Conservation (phyloP, 345 rosid species). For the thale cress (Arabidopsis thaliana) region DNA sequence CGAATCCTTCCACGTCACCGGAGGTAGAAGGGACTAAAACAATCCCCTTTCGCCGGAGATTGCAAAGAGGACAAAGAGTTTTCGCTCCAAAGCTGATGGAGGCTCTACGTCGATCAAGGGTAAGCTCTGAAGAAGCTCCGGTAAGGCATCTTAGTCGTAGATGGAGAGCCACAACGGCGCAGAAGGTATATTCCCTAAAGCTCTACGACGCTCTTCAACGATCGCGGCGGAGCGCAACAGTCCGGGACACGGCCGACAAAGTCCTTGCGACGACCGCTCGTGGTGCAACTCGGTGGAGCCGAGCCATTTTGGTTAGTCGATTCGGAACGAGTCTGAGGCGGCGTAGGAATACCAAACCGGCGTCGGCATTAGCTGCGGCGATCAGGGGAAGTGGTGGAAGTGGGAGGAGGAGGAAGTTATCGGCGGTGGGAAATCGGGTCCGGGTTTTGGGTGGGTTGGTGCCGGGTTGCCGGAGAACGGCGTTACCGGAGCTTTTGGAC, state of each 20-base stretch:
- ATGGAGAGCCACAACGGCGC: constrained; percentile 76
- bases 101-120: constrained; percentile 35
- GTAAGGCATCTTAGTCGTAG: constrained; percentile 30
- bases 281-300: constrained; percentile 90
- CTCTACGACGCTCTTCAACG: constrained; percentile 74
- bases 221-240: constrained; percentile 55
- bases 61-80: constrained; percentile 28
- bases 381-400: constrained; percentile 40
- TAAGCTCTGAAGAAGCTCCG: constrained; percentile 17
- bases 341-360: constrained; percentile 47
- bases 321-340: constrained; percentile 65
- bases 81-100: constrained; percentile 36
- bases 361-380: constrained; percentile 19
- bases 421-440: constrained; percentile 70
- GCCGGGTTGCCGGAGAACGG: constrained; percentile 95
- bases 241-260: constrained; percentile 83
- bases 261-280: constrained; percentile 84
- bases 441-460: constrained; percentile 79
- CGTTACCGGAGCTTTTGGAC: constrained; percentile 84
- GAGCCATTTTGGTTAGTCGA: constrained; percentile 77
- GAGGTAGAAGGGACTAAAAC: constrained; percentile 28
- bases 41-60: constrained; percentile 22
- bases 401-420: constrained; percentile 56
- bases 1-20: constrained; percentile 22
- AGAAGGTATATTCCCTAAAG: constrained; percentile 73